Base-by-base conservation (phyloP, 1,284 basidiomycete genomes). In the Xanthoconium separans region DNA sequence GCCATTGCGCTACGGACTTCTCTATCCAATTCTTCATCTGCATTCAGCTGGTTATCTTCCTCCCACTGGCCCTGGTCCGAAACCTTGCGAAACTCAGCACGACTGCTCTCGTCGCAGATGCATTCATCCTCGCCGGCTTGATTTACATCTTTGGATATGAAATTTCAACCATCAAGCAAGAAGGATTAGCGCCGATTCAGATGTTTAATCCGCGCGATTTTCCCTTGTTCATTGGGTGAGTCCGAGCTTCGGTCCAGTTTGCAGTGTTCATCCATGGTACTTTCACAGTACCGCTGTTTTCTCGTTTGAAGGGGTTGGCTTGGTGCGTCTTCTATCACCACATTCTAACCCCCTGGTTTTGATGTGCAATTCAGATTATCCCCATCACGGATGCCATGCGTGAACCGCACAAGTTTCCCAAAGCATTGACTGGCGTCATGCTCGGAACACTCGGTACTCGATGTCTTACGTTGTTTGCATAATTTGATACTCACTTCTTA, bases 361-460 rank as follows among this genome's bases (percentile, higher is more conserved):
- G 44, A 68, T 33, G 51, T 40, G 24, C 2, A 15, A 13, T 47
- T 34, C 53, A 87, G 78, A 78, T 99, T 58, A 94, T 99, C 61
- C 96, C 97, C 12, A 98, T 99, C 63, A 95, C 93, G 9, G 95
- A 99, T 68, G 87, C 93, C 6, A 99, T 99, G 96, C 79, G 80
- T 27, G 91, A 98, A 71, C 97, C 97, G 2, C 84, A 85, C 64
- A 94, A 93, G 72, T 98, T 99, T 80, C 95, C 96, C 2, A 77
- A 73, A 42, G 93, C 91, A 1, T 74, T 99, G 36, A 90, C 91
- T 3, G 91, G 89, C 10, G 95, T 98, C 53, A 98, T 99, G 95
- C 66, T 90, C 11, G 86, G 84, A 66, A 77, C 93, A 36, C 83
- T 87, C 54, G 70, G 84, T 89, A 65, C 49, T 79, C 64, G 37